Base-by-base conservation (phyloP, 2,329 filamentous ascomycete genomes). In the Colletotrichum sojae region DNA sequence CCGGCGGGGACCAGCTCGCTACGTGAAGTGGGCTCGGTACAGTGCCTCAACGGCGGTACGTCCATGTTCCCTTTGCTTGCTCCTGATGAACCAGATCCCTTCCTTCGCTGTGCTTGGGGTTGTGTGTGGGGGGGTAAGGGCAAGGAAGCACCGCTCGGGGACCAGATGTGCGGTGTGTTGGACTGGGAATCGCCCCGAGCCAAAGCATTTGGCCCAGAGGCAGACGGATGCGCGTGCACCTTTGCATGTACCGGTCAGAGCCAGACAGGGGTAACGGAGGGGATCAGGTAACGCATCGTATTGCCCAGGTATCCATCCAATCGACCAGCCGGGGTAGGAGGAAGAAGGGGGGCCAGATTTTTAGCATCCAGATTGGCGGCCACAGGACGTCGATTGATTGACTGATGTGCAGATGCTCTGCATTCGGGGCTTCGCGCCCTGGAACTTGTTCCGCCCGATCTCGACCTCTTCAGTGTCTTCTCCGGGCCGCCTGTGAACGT, bases 161-260 rank as follows among this genome's bases (percentile, higher is more conserved):
- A 48, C 63, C 55, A 71, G 70, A 71, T 63, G 67, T 71, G 63
- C 70, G 70, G 70, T 71, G 70, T 63, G 70, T 70, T 71, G 67
- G 58, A 67, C 54, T 66, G 54, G 55, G 46, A 56, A 67, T 63
- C 67, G 67, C 55, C 27, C 46, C 31, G 56, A 59, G 46, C 49
- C 63, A 61, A 55, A 61, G 57, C 31, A 36, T 36, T 36, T 36
- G 31, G 31, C 46, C 46, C 18, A 18, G 20, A 49, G 20, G 53
- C n/a, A 58, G 31, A 25, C n/a, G 43, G 52, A 61, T 60, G 60
- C 66, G 55, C 53, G 57, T 68, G 45, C 58, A 56, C 49, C 52
- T 59, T 39, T 69, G 66, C 66, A 66, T 68, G 52, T 70, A 63
- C 63, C 63, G 57, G 67, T 70, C 63, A 67, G 63, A 61, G 56